Evolutionary conservation across 228 moss, liverwort and hornwort genomes (phyloP), one percentile per base, ranked within the genome.

Genomic region (Sphagnum fallax): DNA sequence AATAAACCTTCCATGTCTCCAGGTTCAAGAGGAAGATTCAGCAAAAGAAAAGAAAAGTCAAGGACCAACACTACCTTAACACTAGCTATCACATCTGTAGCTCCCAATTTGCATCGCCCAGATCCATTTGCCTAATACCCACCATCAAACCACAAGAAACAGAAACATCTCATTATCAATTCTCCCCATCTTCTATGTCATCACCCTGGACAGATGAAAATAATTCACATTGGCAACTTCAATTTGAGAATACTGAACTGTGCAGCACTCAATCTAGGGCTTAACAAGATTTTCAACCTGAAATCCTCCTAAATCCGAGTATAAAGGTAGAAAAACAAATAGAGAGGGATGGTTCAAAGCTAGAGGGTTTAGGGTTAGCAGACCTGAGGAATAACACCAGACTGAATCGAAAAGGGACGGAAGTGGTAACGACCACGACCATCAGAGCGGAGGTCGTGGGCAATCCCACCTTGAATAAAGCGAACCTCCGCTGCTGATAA

Each of bases 1-100:
- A 55, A 8, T 55, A 8, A 55, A 55, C 12, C 55, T 55, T 55
- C 12, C 55, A 8, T 55, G 55, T 8, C 55, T 12, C 55, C 4
- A 55, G 55, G 55, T 8, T 4, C 55, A 55, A 55, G 12, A 55
- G 55, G 8, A 55, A 8, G 32, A 32, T 32, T 32, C 32, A 32
- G 32, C 32, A 32, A 32, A 32, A 32, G 32, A 32, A 32, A 32
- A 32, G 32, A 32, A 32, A 32, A 32, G 32, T 32, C 32, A 32
- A 32, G 15, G 60, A 61, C 50, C 5, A 7, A 32, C 47, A 5
- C 13, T 82, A 94, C 94, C 88, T 91, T 97, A 15, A 93, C 77
- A 71, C 97, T 87, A 61, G 89, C 93, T 61, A 97, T 91, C 63
- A 97, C 91, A 71, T 97, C 88, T 6, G 97, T 91, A 14, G 86